These are phyloP conservation scores for Myrica gale DNA, from an alignment of 306 rosid species.

Conservation along the genomic window DNA sequence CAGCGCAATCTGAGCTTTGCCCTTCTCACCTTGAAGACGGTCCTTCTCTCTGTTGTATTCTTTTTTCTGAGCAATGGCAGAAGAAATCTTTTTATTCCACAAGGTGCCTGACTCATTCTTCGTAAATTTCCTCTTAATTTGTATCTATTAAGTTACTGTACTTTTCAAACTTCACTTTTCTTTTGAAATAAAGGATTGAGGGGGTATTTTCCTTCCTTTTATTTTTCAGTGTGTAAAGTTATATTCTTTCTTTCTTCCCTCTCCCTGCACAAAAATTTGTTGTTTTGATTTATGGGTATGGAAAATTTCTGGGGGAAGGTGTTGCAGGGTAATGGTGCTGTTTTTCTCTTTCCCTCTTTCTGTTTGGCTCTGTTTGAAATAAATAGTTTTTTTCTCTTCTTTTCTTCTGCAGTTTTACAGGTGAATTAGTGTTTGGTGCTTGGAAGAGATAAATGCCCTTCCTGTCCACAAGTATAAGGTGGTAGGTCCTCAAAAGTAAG, in stretches of 20 bases:
- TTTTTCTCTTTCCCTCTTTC: no score
- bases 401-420: background rate
- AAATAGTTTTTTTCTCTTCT: background rate
- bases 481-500: conserved; percentile 66
- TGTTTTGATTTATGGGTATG: conserved; percentile 4
- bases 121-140: conserved; percentile 10
- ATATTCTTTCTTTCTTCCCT: no score
- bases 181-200: conserved; percentile 21
- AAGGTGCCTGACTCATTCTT: conserved; percentile 49
- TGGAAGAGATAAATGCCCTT: conserved; percentile 80
- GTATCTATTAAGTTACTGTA: background rate
- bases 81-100: conserved; percentile 53
- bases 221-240: no score
- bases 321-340: background rate
- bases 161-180: conserved; percentile 10
- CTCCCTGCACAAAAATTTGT: background rate
- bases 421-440: background rate
- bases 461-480: conserved; percentile 85
- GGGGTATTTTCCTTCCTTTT: no score
- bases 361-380: background rate
- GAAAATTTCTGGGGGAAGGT: background rate
- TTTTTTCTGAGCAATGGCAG: conserved; percentile 53
- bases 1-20: conserved; percentile 14
- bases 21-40: background rate
- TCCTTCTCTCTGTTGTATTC: conserved; percentile 13